phyloP scores from a whole-genome alignment of 2,329 filamentous ascomycete species.

The Alternaria brassicicola region DNA sequence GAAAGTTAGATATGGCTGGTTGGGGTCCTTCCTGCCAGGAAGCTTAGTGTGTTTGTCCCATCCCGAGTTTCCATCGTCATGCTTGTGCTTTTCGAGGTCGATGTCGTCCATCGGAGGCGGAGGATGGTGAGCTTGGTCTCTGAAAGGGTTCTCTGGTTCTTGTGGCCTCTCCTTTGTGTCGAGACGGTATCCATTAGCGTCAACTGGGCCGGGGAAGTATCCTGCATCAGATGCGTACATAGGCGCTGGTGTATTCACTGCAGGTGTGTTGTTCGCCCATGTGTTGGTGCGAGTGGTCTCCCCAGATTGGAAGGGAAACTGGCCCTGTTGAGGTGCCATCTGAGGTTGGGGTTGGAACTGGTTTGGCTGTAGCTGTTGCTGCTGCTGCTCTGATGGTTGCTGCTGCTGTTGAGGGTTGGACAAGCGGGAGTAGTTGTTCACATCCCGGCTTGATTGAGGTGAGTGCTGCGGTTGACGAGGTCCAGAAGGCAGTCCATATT shows the following conservation, averaged over 20 bases:
- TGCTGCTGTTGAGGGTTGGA: slow-evolving; percentile 15
- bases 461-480: slow-evolving; percentile 8
- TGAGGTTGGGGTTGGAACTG: slow-evolving; percentile 10
- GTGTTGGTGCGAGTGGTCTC: slow-evolving; percentile 38
- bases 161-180: slow-evolving; percentile 33
- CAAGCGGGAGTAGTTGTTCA: slow-evolving; percentile 13
- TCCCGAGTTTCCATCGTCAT: slow-evolving; percentile 20
- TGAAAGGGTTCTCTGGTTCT: slow-evolving; percentile 27
- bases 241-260: slow-evolving; percentile 29
- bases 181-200: slow-evolving; percentile 35
- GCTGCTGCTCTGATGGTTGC: slow-evolving; percentile 9
- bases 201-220: slow-evolving; percentile 31
- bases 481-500: slow-evolving; percentile 21
- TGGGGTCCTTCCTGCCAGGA: slow-evolving; percentile 41
- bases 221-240: slow-evolving; percentile 26
- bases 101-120: slow-evolving; percentile 24
- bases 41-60: slow-evolving; percentile 37
- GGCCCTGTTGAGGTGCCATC: slow-evolving; percentile 13
- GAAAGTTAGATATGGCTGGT: slow-evolving; percentile 40
- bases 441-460: slow-evolving; percentile 11
- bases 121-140: slow-evolving; percentile 19
- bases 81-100: slow-evolving; percentile 41
- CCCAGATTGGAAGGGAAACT: slow-evolving; percentile 21
- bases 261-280: slow-evolving; percentile 19
- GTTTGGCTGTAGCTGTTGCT: slow-evolving; percentile 11